Conservation (phyloP, 208 protist species). For the Crithidia brevicula region DNA sequence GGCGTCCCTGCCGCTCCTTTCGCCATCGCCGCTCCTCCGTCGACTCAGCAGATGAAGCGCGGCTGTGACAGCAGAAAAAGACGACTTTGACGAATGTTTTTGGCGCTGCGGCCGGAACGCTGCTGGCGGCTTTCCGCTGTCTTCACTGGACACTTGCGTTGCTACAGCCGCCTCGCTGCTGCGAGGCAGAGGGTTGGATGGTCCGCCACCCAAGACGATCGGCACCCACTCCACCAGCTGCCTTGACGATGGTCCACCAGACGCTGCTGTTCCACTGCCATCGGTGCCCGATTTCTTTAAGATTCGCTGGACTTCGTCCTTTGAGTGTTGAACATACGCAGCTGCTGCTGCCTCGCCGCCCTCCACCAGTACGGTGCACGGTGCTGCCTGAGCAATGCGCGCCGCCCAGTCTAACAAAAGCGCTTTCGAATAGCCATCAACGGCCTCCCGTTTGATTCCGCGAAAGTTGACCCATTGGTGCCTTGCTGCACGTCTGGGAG, state of each 20-base stretch:
- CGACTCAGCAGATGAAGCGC: constrained; percentile 3
- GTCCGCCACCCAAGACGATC: not conserved
- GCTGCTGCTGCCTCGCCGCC: not conserved
- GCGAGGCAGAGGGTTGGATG: not conserved
- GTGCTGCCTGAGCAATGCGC: constrained; percentile 51
- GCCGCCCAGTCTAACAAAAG: constrained; percentile 25
- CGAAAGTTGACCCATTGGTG: no score
- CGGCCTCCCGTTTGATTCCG: no score
- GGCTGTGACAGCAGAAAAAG: not conserved
- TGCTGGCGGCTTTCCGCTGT: no score
- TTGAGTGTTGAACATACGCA: constrained; percentile 27
- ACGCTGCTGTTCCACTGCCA: not conserved
- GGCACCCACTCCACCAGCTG: constrained; percentile 22
- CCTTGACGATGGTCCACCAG: not conserved
- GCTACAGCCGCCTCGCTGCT: not conserved
- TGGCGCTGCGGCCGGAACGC: no score
- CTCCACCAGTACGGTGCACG: constrained; percentile 61
- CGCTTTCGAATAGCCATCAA: constrained; percentile 5
- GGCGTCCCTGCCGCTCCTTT: not conserved
- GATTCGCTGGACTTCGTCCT: constrained; percentile 26
- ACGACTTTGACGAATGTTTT: not conserved
- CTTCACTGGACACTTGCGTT: no score
- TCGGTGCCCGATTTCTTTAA: no score
- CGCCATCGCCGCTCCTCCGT: not conserved
- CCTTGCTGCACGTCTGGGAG: constrained; percentile 31